Evolutionary conservation across 2,329 filamentous ascomycete genomes (phyloP).

Genomic region (Fusarium pseudograminearum): DNA sequence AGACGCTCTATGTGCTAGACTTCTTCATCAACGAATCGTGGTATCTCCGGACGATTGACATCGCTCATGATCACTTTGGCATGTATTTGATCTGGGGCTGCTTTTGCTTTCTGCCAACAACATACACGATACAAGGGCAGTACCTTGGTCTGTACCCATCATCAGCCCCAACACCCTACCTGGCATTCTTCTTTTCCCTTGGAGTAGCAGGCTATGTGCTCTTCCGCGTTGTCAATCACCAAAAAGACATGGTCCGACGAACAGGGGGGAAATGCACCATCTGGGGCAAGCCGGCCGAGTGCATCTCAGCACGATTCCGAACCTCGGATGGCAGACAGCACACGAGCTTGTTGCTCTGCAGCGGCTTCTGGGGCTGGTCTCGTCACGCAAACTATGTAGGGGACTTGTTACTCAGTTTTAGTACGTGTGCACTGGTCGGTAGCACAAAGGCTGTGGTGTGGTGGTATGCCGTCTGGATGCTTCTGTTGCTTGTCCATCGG

Average conservation of each 20-base stretch:
- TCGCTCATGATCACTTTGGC: constrained; percentile 59
- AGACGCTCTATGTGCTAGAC: constrained; percentile 60
- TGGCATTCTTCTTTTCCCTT: constrained; percentile 37
- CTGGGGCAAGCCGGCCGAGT: constrained; percentile 57
- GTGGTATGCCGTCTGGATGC: constrained; percentile 61
- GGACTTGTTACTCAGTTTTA: constrained; percentile 50
- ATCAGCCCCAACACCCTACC: constrained; percentile 45
- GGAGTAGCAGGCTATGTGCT: constrained; percentile 54
- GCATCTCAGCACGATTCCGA: constrained; percentile 54
- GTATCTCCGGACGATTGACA: constrained; percentile 62
- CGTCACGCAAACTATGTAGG: constrained; percentile 50
- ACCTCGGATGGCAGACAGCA: constrained; percentile 58
- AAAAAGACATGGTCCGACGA: constrained; percentile 57
- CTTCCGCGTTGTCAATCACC: constrained; percentile 60
- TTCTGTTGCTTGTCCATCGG: constrained; percentile 57
- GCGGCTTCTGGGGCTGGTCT: constrained; percentile 50
- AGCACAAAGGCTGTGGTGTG: constrained; percentile 55
- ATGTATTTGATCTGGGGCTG: constrained; percentile 61
- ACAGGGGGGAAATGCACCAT: constrained; percentile 56
- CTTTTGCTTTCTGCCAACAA: constrained; percentile 58
- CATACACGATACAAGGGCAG: constrained; percentile 62
- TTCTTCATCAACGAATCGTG: constrained; percentile 64
- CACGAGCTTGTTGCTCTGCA: constrained; percentile 47
- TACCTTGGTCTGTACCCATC: constrained; percentile 58
- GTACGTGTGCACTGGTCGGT: constrained; percentile 58